phyloP scores from a whole-genome alignment of 2,329 filamentous ascomycete species.

The Cyclaneusma minus region DNA sequence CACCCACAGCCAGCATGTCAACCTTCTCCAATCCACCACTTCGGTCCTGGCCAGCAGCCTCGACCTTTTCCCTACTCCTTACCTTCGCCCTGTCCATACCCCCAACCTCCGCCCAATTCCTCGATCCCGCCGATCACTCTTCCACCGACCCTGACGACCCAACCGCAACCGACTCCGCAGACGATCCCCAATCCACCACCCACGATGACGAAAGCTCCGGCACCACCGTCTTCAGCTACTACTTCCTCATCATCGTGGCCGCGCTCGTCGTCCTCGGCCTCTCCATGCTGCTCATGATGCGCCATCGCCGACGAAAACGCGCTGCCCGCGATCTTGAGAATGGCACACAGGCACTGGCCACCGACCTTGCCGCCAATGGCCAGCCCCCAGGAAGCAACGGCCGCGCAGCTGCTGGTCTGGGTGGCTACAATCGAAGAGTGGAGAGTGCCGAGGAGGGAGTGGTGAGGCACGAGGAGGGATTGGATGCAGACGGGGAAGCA shows the following conservation, averaged over 20 bases:
- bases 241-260: conserved; percentile 31
- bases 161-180: conserved; percentile 2
- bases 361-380: too few species aligned
- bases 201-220: conserved; percentile 4
- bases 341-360: conserved; percentile 17
- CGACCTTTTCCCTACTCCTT: conserved; percentile 8
- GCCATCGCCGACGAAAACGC: conserved; percentile 24
- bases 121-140: conserved; percentile 8
- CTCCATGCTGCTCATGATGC: conserved; percentile 25
- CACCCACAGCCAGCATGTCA: too few species aligned
- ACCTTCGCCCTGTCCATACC: conserved; percentile 12
- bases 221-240: conserved; percentile 34
- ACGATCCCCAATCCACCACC: conserved; percentile 3
- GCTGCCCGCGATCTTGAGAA: conserved; percentile 6
- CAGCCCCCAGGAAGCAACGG: background rate
- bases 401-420: background rate
- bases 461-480: conserved; percentile 29
- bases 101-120: conserved; percentile 10
- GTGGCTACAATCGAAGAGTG: background rate
- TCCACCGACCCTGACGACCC: conserved; percentile 1
- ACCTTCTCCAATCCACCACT: too few species aligned
- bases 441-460: conserved; percentile 6
- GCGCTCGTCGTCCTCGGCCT: conserved; percentile 26
- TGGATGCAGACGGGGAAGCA: conserved; percentile 48
- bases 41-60: too few species aligned